These are phyloP conservation scores for Chloris gayana DNA, from an alignment of 176 grass and related monocot genomes.

Conservation along the genomic window DNA sequence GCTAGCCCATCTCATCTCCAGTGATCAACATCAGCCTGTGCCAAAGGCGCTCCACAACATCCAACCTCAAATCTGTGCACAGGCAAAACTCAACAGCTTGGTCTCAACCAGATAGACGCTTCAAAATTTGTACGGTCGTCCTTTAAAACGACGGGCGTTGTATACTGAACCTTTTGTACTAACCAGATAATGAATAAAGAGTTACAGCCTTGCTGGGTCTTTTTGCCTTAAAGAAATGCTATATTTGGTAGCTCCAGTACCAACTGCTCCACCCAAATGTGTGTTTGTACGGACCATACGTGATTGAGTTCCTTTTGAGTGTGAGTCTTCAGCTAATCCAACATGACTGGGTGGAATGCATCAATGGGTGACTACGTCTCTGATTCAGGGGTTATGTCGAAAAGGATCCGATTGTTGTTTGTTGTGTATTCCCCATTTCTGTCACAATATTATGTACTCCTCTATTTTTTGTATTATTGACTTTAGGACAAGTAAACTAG, in stretches of 20 bases:
- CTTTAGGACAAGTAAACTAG: too few relatives aligned
- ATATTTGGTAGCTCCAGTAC: conserved; percentile 12
- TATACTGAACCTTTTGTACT: background rate
- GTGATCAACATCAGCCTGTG: background rate
- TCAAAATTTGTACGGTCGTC: background rate
- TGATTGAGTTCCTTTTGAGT: background rate
- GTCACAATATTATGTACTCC: too few relatives aligned
- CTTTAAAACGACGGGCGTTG: background rate
- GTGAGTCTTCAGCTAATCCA: conserved; percentile 19
- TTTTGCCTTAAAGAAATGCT: conserved; percentile 27
- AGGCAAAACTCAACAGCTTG: background rate
- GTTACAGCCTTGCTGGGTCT: background rate
- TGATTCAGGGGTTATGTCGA: background rate
- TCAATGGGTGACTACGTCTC: background rate
- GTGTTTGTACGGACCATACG: background rate
- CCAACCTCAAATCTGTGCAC: background rate
- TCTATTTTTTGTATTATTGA: too few relatives aligned
- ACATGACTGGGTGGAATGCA: background rate
- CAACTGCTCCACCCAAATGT: conserved; percentile 16
- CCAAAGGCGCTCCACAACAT: background rate
- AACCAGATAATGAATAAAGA: background rate
- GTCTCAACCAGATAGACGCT: background rate
- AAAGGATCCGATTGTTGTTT: background rate
- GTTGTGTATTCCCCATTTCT: background rate
- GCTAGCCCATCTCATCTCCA: background rate